These are phyloP conservation scores for Dactylellina parvicollis DNA, from an alignment of 2,329 filamentous ascomycete genomes.

Conservation along the genomic window DNA sequence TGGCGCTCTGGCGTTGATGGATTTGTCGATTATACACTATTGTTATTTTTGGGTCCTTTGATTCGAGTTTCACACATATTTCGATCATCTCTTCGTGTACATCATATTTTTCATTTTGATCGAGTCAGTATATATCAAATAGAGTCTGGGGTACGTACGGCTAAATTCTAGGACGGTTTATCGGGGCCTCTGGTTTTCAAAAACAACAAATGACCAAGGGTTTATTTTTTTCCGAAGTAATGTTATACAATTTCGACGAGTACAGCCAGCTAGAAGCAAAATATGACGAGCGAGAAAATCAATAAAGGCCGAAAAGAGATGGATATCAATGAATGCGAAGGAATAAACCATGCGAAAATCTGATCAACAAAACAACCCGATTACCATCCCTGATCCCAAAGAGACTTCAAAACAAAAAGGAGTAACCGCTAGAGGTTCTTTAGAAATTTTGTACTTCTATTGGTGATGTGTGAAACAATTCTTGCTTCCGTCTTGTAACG, in stretches of 20 bases:
- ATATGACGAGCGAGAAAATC: not conserved
- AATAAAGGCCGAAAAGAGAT: not conserved
- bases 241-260: conserved; percentile 4
- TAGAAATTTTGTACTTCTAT: too few species aligned
- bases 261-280: not conserved
- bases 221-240: not conserved
- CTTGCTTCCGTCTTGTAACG: too few species aligned
- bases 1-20: too few species aligned
- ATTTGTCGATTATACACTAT: too few species aligned
- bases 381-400: not conserved
- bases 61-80: too few species aligned
- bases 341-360: not conserved
- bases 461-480: too few species aligned
- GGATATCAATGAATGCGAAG: conserved; percentile 4
- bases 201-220: not conserved
- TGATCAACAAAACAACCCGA: not conserved
- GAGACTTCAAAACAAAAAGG: not conserved
- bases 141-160: too few species aligned
- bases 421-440: not conserved
- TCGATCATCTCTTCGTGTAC: too few species aligned
- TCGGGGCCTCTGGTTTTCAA: not conserved
- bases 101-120: too few species aligned
- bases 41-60: too few species aligned
- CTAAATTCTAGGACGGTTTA: too few species aligned
- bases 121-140: too few species aligned